Evolutionary conservation across 1,284 basidiomycete species (phyloP).

Genomic region (Boletus albobrunnescens): DNA sequence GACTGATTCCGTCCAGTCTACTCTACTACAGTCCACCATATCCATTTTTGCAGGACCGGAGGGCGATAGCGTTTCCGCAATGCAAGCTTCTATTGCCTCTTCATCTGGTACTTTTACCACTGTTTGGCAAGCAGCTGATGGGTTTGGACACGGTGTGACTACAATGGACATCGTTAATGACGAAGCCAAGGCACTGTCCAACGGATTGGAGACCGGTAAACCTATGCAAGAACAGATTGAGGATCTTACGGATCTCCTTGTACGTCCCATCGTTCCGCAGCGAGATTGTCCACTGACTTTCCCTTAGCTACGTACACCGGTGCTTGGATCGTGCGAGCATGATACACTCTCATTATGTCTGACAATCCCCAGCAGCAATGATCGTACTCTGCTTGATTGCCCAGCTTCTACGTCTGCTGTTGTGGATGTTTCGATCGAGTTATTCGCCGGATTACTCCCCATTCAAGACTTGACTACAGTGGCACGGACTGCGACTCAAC

Average conservation of each 20-base stretch:
- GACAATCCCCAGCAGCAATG: slow-evolving; percentile 40
- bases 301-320: slow-evolving; percentile 69
- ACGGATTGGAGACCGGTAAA: slow-evolving; percentile 28
- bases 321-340: slow-evolving; percentile 83
- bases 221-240: slow-evolving; percentile 57
- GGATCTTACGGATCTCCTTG: slow-evolving; percentile 70
- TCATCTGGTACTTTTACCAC: slow-evolving; percentile 82
- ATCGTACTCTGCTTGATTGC: slow-evolving; percentile 52
- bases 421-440: slow-evolving; percentile 84
- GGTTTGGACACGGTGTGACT: slow-evolving; percentile 91
- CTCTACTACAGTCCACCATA: slow-evolving; percentile 82
- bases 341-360: slow-evolving; percentile 79
- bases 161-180: slow-evolving; percentile 55
- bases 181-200: slow-evolving; percentile 31
- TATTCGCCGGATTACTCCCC: slow-evolving; percentile 81
- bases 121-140: slow-evolving; percentile 86
- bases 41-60: slow-evolving; percentile 84
- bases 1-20: slow-evolving; percentile 77
- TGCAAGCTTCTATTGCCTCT: slow-evolving; percentile 91
- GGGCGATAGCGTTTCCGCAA: slow-evolving; percentile 64
- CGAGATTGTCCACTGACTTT: slow-evolving; percentile 11
- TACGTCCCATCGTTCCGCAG: slow-evolving; percentile 39
- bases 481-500: slow-evolving; percentile 62
- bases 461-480: slow-evolving; percentile 73
- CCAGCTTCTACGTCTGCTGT: slow-evolving; percentile 80